Conservation (phyloP, 495 filamentous ascomycete species). For the Neurospora sp. region DNA sequence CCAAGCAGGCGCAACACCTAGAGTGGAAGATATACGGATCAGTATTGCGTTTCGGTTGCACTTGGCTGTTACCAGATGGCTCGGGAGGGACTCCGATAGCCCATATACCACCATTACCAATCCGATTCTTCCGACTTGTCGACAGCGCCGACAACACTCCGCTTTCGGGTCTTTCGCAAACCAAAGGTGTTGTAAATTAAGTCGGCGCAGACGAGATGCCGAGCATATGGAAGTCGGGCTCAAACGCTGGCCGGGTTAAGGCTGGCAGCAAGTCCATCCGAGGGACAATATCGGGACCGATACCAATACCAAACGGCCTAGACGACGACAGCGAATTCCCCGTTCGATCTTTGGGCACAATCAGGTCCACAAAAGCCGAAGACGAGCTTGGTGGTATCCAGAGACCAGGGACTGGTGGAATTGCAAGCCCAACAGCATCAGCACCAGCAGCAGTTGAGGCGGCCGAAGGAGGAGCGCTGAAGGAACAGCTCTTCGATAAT, state of each 20-base stretch:
- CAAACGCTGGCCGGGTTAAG: slow-evolving; percentile 31
- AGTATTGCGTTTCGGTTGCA: slow-evolving; percentile 1
- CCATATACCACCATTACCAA: slow-evolving; percentile 9
- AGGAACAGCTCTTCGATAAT: neutral
- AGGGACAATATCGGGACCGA: slow-evolving; percentile 44
- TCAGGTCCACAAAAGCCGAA: neutral
- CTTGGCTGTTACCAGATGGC: slow-evolving; percentile 19
- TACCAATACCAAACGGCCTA: slow-evolving; percentile 27
- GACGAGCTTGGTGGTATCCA: slow-evolving; percentile 13
- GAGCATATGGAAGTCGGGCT: slow-evolving; percentile 27
- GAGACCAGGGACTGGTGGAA: slow-evolving; percentile 23
- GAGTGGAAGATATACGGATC: slow-evolving; percentile 12
- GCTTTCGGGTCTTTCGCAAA: neutral
- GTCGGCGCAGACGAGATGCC: slow-evolving; percentile 12
- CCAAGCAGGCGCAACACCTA: slow-evolving; percentile 5
- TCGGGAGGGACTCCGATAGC: slow-evolving; percentile 2
- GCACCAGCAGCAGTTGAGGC: neutral
- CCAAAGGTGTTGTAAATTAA: neutral
- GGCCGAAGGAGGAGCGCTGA: neutral
- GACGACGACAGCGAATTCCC: slow-evolving; percentile 37
- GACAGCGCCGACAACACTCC: neutral
- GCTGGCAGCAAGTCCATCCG: slow-evolving; percentile 31
- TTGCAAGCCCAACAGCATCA: slow-evolving; percentile 14
- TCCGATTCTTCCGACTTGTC: slow-evolving; percentile 1
- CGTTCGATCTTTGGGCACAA: neutral